A percentile compares a stretch with the other conserved stretches of the same genome.
Evolutionary conservation across 2,329 filamentous ascomycete species (phyloP).

Genomic region (Rhinocladiella similis): DNA sequence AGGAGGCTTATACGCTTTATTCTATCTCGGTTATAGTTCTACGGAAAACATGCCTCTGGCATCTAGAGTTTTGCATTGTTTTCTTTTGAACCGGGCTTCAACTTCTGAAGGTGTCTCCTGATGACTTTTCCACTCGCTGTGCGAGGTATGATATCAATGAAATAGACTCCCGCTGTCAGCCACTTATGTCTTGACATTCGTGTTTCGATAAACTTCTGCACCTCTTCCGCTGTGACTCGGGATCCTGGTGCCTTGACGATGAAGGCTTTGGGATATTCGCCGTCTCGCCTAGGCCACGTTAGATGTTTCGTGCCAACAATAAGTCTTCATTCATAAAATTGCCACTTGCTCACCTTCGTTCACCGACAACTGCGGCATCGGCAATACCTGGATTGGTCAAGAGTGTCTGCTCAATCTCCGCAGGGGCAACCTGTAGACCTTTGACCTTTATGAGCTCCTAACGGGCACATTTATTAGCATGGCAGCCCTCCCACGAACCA

Average conservation of each 20-base stretch:
- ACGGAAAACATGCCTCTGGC: too few species aligned
- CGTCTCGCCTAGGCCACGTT: background rate
- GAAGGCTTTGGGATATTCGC: constrained; percentile 14
- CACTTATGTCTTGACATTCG: constrained; percentile 48
- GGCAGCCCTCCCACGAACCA: too few species aligned
- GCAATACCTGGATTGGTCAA: constrained; percentile 42
- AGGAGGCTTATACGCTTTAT: too few species aligned
- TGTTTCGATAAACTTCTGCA: constrained; percentile 40
- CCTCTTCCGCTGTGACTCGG: constrained; percentile 34
- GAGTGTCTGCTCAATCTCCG: constrained; percentile 56
- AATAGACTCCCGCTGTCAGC: constrained; percentile 46
- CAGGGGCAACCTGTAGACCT: constrained; percentile 64
- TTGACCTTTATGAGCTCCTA: constrained; percentile 58
- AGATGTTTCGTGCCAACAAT: too few species aligned
- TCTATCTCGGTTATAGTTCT: too few species aligned
- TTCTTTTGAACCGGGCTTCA: background rate
- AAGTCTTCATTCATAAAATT: background rate
- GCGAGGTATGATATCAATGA: constrained; percentile 48
- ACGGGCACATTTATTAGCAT: too few species aligned
- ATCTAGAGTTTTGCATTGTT: background rate
- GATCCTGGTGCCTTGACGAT: constrained; percentile 36
- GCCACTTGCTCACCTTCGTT: constrained; percentile 24
- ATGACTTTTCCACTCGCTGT: constrained; percentile 49
- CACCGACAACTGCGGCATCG: constrained; percentile 59
- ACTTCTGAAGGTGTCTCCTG: background rate